Evolutionary conservation across 352 stramenopile genomes (phyloP), one percentile per base, ranked within the genome.

Genomic region (Pythium grandisporangium): DNA sequence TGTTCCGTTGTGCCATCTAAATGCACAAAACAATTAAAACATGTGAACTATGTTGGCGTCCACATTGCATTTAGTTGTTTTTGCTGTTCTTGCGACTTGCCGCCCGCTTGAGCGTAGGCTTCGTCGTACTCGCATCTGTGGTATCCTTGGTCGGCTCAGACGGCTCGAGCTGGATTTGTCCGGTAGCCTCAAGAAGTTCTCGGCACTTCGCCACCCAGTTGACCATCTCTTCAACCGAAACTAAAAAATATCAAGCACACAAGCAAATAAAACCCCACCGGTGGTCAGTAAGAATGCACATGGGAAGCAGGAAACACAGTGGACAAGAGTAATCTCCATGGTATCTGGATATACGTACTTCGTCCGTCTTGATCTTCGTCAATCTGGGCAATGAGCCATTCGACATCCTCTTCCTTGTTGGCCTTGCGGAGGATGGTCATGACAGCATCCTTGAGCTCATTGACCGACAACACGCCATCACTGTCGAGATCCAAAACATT

Each of bases 401-500:
- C 88, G 19, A 96, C 95, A 51, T 98, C 95, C 37, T 98, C 88
- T 43, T 94, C 73, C n/a, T 75, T 97, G 42, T 96, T 93, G 22
- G 92, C 66, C 45, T 96, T 84, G 55, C 93, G 92, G 48, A 98
- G 55, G 38, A 98, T 95, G 32, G 89, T 95, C 57, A 97, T 93
- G 11, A 99, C 80, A 0, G 90, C 91, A 52, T 97, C 73, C 37
- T 88, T 87, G 45, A 99, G 75, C 70, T 99, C 96, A 54, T 98
- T 90, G n/a, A 75, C 76, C 22, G 79, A 86, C 19, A 99, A 37
- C 42, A 98, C 80, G 51, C 95, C 95, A 70, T 99, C 96, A 37
- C 77, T 89, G 72, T 99, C 96, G 53, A 92, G 89, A 63, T 99
- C 96, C 19, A 99, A 66, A 50, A 98, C 79, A 55, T 99, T 96